Percentiles rank a stretch among this genome's conserved stretches.
phyloP scores from a whole-genome alignment of 2,329 filamentous ascomycete genomes.

The Orbilia javanica region DNA sequence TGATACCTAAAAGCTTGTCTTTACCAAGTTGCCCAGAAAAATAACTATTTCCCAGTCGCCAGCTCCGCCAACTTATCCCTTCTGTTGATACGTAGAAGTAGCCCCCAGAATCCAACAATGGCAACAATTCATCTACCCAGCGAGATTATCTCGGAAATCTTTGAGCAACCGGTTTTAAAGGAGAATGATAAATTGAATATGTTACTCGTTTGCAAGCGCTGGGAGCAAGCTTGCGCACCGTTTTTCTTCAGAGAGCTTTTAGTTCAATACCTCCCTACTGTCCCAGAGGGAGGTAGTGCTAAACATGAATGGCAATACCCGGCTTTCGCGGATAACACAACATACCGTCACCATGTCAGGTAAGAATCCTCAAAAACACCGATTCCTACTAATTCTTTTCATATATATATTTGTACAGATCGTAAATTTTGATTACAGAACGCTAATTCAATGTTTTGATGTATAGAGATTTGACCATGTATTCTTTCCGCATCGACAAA shows the following conservation, averaged over 20 bases:
- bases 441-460: too few relatives aligned
- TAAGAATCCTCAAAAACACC: too few relatives aligned
- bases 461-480: background rate
- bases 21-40: background rate
- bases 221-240: constrained; percentile 10
- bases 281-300: background rate
- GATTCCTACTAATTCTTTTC: too few relatives aligned
- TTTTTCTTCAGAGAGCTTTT: background rate
- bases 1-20: too few relatives aligned
- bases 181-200: constrained; percentile 9
- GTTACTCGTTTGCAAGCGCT: constrained; percentile 1
- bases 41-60: background rate
- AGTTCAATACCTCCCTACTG: constrained; percentile 4
- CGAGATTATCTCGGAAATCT: constrained; percentile 4
- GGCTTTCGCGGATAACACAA: background rate
- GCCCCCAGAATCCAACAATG: background rate
- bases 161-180: background rate
- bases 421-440: too few relatives aligned
- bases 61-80: too few relatives aligned
- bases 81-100: too few relatives aligned
- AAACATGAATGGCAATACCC: background rate
- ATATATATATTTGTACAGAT: too few relatives aligned
- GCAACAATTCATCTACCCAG: background rate
- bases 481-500: background rate
- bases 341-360: constrained; percentile 2